phyloP scores from a whole-genome alignment of 257 asterid genomes.

The Salvia hispanica region DNA sequence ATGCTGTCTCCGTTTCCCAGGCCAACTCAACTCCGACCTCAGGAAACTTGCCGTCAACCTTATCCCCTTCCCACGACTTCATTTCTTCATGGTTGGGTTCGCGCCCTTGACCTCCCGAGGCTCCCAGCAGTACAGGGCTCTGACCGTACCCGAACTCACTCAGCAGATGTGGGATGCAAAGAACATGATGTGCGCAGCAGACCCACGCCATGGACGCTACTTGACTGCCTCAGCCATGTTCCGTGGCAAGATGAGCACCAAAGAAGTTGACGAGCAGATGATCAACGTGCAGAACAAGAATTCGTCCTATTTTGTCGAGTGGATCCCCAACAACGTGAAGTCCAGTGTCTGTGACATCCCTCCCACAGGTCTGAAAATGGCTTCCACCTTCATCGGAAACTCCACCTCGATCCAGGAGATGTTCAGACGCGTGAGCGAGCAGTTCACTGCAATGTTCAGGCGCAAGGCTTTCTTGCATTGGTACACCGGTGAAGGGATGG shows the following conservation, averaged over 20 bases:
- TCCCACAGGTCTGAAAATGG: conserved; percentile 48
- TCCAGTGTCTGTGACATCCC: conserved; percentile 55
- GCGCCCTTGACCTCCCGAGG: conserved; percentile 47
- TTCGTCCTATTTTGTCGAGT: conserved; percentile 42
- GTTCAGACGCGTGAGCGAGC: conserved; percentile 58
- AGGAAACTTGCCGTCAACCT: conserved; percentile 46
- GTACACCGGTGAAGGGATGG: conserved; percentile 50
- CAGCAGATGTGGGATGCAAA: conserved; percentile 50
- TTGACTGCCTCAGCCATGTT: conserved; percentile 44
- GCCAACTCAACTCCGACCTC: conserved; percentile 51
- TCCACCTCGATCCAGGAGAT: conserved; percentile 56
- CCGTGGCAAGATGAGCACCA: conserved; percentile 52
- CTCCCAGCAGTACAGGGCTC: conserved; percentile 49
- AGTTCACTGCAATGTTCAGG: conserved; percentile 50
- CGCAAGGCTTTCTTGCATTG: conserved; percentile 54
- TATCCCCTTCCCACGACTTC: conserved; percentile 48
- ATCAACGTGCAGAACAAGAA: conserved; percentile 44
- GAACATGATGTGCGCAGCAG: conserved; percentile 51
- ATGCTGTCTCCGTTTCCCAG: conserved; percentile 50
- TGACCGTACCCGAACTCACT: conserved; percentile 44
- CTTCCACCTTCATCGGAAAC: conserved; percentile 51
- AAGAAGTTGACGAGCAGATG: conserved; percentile 48
- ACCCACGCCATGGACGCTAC: conserved; percentile 26
- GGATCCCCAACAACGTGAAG: conserved; percentile 52
- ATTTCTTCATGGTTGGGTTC: conserved; percentile 48